phyloP scores from a whole-genome alignment of 2,329 filamentous ascomycete genomes.

The Apiospora pterosperma region DNA sequence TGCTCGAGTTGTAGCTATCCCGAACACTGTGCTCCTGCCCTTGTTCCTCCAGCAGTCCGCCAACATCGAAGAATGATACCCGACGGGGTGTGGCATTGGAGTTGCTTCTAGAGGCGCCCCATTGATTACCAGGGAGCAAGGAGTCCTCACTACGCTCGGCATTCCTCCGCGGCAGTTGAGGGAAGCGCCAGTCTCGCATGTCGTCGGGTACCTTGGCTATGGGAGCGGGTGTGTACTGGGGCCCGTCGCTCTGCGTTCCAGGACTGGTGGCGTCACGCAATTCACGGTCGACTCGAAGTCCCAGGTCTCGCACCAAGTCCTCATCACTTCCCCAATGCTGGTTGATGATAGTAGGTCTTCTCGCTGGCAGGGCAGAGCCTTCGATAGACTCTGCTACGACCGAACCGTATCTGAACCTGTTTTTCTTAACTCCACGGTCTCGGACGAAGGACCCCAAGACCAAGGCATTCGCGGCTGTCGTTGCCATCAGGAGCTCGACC shows the following conservation, averaged over 20 bases:
- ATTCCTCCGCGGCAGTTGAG: conserved; percentile 34
- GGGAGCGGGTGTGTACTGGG: conserved; percentile 34
- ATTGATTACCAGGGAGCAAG: conserved; percentile 33
- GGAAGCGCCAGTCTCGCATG: conserved; percentile 47
- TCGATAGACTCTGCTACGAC: conserved; percentile 61
- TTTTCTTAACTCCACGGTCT: conserved; percentile 86
- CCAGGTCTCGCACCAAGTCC: conserved; percentile 78
- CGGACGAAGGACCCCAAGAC: conserved; percentile 91
- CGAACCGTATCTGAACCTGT: conserved; percentile 69
- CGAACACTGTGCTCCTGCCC: conserved; percentile 29
- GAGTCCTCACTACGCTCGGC: conserved; percentile 43
- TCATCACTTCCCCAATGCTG: conserved; percentile 86
- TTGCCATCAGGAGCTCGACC: conserved; percentile 84
- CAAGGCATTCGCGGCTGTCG: conserved; percentile 81
- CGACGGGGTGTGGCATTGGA: conserved; percentile 47
- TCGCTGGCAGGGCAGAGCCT: conserved; percentile 33
- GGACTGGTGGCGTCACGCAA: conserved; percentile 36
- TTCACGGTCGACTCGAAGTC: conserved; percentile 60
- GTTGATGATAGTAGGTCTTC: conserved; percentile 46
- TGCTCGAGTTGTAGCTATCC: conserved; percentile 39
- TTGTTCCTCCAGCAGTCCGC: conserved; percentile 65
- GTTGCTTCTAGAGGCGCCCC: conserved; percentile 35
- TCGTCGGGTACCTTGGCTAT: conserved; percentile 28
- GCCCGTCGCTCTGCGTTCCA: conserved; percentile 19
- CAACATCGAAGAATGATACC: conserved; percentile 83